Evolutionary conservation across 192 early-diverging fungal species (phyloP), one percentile per base, ranked within the genome.

Genomic region (Paraglomus occultum): DNA sequence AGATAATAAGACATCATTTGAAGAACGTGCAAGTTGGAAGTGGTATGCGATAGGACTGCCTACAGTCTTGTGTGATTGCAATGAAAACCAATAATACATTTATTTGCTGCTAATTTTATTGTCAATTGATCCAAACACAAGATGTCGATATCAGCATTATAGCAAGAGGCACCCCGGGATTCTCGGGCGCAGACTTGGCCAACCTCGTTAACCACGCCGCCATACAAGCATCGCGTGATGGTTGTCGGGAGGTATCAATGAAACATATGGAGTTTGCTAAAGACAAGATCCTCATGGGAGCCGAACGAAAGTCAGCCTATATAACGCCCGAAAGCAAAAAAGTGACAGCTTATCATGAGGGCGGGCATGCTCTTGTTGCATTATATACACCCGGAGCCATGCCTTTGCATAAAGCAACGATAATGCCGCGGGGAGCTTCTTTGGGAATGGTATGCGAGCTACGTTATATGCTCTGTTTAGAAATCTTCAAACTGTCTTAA

Each of bases 141-240:
- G 86, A 89, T 42, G 92, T 98, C 1, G 87, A 99, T 60, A 78
- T 93, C 17, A 84, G 81, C 64, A 83, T 91, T 3, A 89, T 98
- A 70, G 95, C 98, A 5, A 86, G 96, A 40, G 96, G 98, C 39
- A 98, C 98, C 8, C 94, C 96, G 6, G 98, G 98, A 14, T 99
- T 99, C 74, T 96, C 94, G n/a, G 98, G 98, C 47, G 98, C 98
- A n/a, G 95, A 99, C 76, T 76, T 99, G 12, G 92, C 95, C 60
- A 99, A 99, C 68, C 83, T 99, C 38, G 87, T 99, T 74, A 99
- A 99, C 77, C 92, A 96, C 46, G 96, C 96, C 1, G 98, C 98
- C 4, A 96, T 99, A 71, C 87, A 92, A 67, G 98, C 96, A 0
- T 90, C 90, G 18, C 91, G 95, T 60, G 89, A 92, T 70, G 81